Evolutionary conservation across 2,329 filamentous ascomycete genomes (phyloP).

Genomic region (Alternaria postmessia): DNA sequence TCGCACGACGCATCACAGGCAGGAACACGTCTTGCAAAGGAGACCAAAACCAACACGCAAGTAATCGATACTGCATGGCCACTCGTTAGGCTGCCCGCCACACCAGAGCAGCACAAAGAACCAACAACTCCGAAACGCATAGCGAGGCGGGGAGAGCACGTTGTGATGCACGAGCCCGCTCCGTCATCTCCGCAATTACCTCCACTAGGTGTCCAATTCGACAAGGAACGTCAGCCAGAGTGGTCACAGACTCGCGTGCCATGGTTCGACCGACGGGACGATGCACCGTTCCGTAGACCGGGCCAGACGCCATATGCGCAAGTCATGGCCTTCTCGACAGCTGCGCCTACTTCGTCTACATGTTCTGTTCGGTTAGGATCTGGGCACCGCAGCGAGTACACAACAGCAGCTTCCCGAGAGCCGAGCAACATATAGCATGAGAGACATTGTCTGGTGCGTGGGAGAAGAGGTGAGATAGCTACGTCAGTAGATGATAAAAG

Average conservation of each 20-base stretch:
- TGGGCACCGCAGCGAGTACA: neutral
- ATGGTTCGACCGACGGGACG: neutral
- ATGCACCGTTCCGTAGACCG: slow-evolving; percentile 6
- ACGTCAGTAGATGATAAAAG: neutral
- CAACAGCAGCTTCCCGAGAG: neutral
- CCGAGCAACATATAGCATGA: neutral
- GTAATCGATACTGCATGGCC: neutral
- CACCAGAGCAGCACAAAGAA: neutral
- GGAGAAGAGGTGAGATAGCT: neutral
- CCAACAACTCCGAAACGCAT: neutral
- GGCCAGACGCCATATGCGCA: slow-evolving; percentile 1
- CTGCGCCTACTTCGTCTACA: neutral
- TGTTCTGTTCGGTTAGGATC: neutral
- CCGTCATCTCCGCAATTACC: neutral
- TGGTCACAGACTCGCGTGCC: slow-evolving; percentile 8
- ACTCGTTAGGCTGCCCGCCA: neutral
- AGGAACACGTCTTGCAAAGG: neutral
- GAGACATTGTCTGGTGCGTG: neutral
- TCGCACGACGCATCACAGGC: neutral
- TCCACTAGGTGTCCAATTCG: neutral
- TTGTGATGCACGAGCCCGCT: neutral
- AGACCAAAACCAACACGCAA: neutral
- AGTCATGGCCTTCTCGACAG: neutral
- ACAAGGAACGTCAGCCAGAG: slow-evolving; percentile 5
- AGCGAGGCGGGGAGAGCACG: neutral